These are phyloP conservation scores for Wakefieldia striispora DNA, from an alignment of 768 basidiomycete species.

Conservation along the genomic window DNA sequence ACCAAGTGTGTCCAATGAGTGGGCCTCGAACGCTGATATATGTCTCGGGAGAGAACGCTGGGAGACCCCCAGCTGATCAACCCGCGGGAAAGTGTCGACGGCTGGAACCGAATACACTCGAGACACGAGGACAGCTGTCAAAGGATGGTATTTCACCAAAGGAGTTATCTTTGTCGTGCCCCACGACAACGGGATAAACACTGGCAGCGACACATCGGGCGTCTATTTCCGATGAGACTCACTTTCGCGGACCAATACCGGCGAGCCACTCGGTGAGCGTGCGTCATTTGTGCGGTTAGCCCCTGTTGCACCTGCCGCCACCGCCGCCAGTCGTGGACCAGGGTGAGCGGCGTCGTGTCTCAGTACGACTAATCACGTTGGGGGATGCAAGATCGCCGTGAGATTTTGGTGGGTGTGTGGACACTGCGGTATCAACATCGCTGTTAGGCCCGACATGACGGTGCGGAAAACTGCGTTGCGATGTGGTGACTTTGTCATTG, in stretches of 20 bases:
- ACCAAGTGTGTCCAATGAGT: not conserved
- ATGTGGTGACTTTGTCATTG: not conserved
- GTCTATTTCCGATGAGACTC: not conserved
- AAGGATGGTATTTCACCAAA: not conserved
- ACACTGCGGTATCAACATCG: no score
- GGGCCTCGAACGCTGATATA: not conserved
- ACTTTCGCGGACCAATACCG: constrained; percentile 5
- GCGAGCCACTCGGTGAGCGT: not conserved
- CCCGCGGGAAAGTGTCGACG: constrained; percentile 1
- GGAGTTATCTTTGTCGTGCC: constrained; percentile 2
- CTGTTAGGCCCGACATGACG: no score
- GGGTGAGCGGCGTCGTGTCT: not conserved
- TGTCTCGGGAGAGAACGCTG: not conserved
- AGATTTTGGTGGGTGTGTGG: not conserved
- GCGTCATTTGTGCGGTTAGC: not conserved
- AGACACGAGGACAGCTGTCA: constrained; percentile 1
- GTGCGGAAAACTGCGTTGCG: no score
- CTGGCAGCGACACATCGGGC: no score
- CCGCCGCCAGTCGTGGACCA: not conserved
- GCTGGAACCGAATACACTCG: constrained; percentile 1
- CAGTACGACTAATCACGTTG: not conserved
- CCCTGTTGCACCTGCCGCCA: not conserved
- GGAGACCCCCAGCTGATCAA: not conserved
- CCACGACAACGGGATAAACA: not conserved
- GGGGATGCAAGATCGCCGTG: not conserved